Percentiles rank a stretch among this genome's conserved stretches.
These are phyloP conservation scores for Wickerhamomyces silvicola DNA, from an alignment of 805 yeast species.

Conservation along the genomic window DNA sequence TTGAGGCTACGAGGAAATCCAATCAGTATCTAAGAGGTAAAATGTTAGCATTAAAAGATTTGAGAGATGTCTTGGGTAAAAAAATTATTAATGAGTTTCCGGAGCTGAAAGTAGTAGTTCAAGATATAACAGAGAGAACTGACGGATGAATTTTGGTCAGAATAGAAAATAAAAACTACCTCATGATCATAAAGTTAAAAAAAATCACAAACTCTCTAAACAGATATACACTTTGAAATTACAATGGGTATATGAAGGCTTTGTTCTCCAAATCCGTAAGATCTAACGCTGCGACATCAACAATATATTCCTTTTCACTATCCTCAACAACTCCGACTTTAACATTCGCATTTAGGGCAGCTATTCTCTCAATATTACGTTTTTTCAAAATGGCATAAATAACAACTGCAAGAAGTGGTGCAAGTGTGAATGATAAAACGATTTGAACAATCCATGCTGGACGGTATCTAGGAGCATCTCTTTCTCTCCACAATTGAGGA, in stretches of 20 bases:
- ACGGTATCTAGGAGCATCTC: slow-evolving; percentile 39
- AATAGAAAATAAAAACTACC: too few species aligned
- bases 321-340: slow-evolving; percentile 25
- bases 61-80: slow-evolving; percentile 60
- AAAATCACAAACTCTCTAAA: background rate
- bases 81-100: slow-evolving; percentile 77
- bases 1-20: slow-evolving; percentile 84
- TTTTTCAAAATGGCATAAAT: slow-evolving; percentile 38
- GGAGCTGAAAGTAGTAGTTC: slow-evolving; percentile 53
- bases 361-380: slow-evolving; percentile 38
- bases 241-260: slow-evolving; percentile 42
- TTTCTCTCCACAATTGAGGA: slow-evolving; percentile 48
- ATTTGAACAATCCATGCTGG: slow-evolving; percentile 52
- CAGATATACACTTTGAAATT: too few species aligned
- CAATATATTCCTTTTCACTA: slow-evolving; percentile 27
- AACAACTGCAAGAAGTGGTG: slow-evolving; percentile 38
- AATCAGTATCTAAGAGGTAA: slow-evolving; percentile 87
- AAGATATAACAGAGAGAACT: slow-evolving; percentile 46
- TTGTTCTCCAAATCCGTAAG: slow-evolving; percentile 47
- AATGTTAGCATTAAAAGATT: slow-evolving; percentile 57
- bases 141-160: slow-evolving; percentile 11
- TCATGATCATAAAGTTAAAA: background rate
- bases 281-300: slow-evolving; percentile 38
- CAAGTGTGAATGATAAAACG: slow-evolving; percentile 40
- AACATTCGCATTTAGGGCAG: slow-evolving; percentile 11